These are phyloP conservation scores for Colletotrichum caudatum DNA, from an alignment of 2,329 filamentous ascomycete species.

Conservation along the genomic window DNA sequence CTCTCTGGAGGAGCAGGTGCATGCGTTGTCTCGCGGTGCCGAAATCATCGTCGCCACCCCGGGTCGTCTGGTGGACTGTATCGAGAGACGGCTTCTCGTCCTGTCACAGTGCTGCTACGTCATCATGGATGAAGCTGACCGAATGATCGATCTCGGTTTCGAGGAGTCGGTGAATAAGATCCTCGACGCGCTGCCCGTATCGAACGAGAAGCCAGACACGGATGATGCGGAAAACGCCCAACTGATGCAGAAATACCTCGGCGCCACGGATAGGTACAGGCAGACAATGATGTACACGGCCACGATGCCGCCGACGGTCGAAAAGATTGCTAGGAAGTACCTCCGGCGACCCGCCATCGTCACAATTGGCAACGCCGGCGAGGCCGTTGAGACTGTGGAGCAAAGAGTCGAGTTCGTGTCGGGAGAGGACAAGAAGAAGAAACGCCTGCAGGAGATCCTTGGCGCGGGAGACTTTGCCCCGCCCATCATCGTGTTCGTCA, in stretches of 20 bases:
- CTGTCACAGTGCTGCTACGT: conserved; percentile 97
- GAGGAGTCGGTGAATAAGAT: conserved; percentile 99
- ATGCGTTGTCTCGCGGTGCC: conserved; percentile 88
- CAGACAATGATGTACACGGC: conserved; percentile 99
- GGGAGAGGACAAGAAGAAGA: conserved; percentile 96
- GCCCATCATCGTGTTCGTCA: conserved; percentile 99
- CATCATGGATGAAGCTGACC: conserved; percentile 99
- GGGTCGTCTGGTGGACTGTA: conserved; percentile 95
- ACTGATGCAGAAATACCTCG: conserved; percentile 85
- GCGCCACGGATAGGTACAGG: conserved; percentile 82
- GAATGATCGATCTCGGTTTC: conserved; percentile 98
- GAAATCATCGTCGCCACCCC: conserved; percentile 99
- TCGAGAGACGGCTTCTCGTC: conserved; percentile 91
- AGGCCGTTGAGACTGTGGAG: conserved; percentile 97
- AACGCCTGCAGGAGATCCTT: conserved; percentile 92
- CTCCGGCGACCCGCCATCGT: conserved; percentile 92
- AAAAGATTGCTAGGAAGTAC: conserved; percentile 97
- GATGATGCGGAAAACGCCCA: conserved; percentile 89
- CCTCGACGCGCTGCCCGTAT: conserved; percentile 89
- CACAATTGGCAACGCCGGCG: conserved; percentile 92
- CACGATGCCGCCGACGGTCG: conserved; percentile 93
- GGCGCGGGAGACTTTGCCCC: conserved; percentile 82
- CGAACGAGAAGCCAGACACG: conserved; percentile 94
- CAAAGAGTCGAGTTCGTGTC: conserved; percentile 93
- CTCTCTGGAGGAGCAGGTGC: conserved; percentile 92